Evolutionary conservation across 2,329 filamentous ascomycete species (phyloP).

Genomic region (Colletotrichum filicis): DNA sequence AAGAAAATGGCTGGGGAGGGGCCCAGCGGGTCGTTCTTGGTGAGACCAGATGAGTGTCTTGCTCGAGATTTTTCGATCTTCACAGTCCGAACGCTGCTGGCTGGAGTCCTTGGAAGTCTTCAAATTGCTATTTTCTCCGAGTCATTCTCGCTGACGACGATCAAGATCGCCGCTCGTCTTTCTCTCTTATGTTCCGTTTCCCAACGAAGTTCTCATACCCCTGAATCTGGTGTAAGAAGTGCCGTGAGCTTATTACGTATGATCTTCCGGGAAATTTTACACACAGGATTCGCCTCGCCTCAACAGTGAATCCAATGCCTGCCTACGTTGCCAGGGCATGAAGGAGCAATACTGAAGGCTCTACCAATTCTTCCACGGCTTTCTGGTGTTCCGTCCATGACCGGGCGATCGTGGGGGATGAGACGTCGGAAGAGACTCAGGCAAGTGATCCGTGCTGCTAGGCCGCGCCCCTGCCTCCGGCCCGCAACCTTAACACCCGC

Average conservation of each 20-base stretch:
- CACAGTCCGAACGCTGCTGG: neutral
- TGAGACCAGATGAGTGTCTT: neutral
- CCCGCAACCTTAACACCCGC: conserved; percentile 1
- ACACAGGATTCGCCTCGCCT: neutral
- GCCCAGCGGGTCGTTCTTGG: neutral
- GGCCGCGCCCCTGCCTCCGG: neutral
- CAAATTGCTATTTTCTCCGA: neutral
- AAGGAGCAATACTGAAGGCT: neutral
- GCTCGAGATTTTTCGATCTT: neutral
- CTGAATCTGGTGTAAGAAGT: neutral
- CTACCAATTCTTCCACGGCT: neutral
- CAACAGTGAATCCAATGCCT: neutral
- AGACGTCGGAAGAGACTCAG: conserved; percentile 24
- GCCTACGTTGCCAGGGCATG: neutral
- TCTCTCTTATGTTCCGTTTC: neutral
- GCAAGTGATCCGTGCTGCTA: conserved; percentile 13
- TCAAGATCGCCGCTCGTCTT: conserved; percentile 12
- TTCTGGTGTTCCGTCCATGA: conserved; percentile 17
- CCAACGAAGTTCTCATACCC: too few species aligned
- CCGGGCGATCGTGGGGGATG: conserved; percentile 32
- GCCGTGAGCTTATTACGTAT: neutral
- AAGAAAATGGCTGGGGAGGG: neutral
- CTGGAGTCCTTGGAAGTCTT: neutral
- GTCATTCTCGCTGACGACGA: neutral
- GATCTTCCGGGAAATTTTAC: neutral